Evolutionary conservation across 768 basidiomycete genomes (phyloP), one percentile per base, ranked within the genome.

Genomic region (Lactifluus pinguis): DNA sequence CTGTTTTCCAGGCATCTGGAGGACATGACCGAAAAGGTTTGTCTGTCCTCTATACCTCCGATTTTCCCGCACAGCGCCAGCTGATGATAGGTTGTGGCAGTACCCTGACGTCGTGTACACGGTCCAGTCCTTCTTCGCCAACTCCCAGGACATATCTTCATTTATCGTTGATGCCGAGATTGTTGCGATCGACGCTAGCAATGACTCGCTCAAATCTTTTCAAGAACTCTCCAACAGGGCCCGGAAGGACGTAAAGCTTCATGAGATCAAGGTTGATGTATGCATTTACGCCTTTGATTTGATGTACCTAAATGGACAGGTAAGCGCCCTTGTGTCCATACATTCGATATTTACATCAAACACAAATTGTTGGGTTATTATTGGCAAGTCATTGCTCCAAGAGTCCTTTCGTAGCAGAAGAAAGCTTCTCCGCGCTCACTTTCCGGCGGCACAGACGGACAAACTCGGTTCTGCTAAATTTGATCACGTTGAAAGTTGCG

Each of bases 11-110:
- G 92, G 57, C 91, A 93, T 76, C 76, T 95, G 36, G 92, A 95
- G 73, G 85, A 93, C 68, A 94, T 94, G 93, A 93, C 91, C 1
- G 82, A 83, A 61, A 94, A 95, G 78, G 88, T 83, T n/a, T n/a
- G n/a, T n/a, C n/a, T 69, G 25, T 64, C 69, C 52, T 41, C 36
- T 19, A 54, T 42, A 52, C 42, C 47, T 42, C 62, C 60, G 51
- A 59, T 57, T 21, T 44, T 59, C n/a, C 53, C 36, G 49, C 52
- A 15, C 53, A n/a, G 47, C 39, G n/a, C 60, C 62, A 47, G 58
- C 59, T 47, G 45, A 64, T 47, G 45, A 64, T 54, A 55, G 54
- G 29, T 52, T 44, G 17, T 60, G 44, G 21, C 64, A 91, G 89
- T 95, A 95, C 71, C 92, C 92, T 7, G 92, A 95, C 72, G 79